These are phyloP conservation scores for Diaporthe amygdali DNA, from an alignment of 2,329 filamentous ascomycete species.

Conservation along the genomic window DNA sequence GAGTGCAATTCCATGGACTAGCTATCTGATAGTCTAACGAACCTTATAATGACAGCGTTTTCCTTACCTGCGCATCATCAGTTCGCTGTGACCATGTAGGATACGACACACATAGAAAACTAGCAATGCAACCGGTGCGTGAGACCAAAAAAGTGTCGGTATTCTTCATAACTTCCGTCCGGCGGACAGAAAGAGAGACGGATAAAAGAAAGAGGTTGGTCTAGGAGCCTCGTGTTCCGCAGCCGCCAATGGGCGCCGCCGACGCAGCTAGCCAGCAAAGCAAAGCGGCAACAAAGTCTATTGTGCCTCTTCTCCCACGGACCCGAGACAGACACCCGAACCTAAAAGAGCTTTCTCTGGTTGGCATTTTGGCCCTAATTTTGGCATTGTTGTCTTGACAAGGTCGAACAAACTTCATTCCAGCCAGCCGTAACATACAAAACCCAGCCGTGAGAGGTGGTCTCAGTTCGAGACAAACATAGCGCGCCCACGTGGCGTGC, in stretches of 20 bases:
- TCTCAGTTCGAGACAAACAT: background rate
- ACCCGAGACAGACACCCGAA: too few species aligned
- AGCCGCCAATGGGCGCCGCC: too few species aligned
- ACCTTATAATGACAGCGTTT: background rate
- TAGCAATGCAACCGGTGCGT: background rate
- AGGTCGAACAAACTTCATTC: background rate
- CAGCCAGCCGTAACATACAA: background rate
- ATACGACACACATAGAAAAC: too few species aligned
- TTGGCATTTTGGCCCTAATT: too few species aligned
- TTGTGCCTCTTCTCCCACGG: background rate
- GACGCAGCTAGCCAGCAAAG: background rate
- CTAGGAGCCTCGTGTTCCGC: background rate
- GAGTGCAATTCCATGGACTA: background rate
- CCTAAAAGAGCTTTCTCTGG: too few species aligned
- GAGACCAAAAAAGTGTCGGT: background rate
- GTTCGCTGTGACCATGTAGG: too few species aligned
- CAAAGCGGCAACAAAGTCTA: background rate
- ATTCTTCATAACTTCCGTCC: background rate
- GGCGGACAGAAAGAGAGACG: background rate
- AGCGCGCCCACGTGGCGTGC: slow-evolving; percentile 8
- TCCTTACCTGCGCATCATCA: too few species aligned
- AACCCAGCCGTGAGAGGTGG: background rate
- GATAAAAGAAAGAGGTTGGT: background rate
- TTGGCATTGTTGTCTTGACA: background rate
- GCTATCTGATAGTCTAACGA: background rate